These are phyloP conservation scores for Metschnikowia dekortorum DNA, from an alignment of 805 yeast genomes.

Conservation along the genomic window DNA sequence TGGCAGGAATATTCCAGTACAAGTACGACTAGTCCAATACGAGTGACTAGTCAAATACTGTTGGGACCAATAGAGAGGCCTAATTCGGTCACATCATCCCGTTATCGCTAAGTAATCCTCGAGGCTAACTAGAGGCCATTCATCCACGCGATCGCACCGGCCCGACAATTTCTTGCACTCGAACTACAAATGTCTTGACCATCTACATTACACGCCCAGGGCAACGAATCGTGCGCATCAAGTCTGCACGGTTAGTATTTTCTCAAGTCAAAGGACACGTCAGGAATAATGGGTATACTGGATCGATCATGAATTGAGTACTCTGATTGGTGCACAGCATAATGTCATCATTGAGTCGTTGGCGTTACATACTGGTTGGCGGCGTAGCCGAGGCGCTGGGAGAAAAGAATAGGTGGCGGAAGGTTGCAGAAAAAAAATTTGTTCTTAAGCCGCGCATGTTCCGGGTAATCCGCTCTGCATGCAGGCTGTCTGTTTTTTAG, in stretches of 20 bases:
- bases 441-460: neutral
- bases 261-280: slow-evolving; percentile 16
- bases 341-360: slow-evolving; percentile 35
- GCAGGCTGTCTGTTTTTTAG: neutral
- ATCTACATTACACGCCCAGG: neutral
- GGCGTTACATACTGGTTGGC: slow-evolving; percentile 12
- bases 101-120: too few species aligned
- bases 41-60: too few species aligned
- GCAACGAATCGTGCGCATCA: neutral
- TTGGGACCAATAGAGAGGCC: too few species aligned
- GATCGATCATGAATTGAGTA: slow-evolving; percentile 40
- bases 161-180: too few species aligned
- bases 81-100: too few species aligned
- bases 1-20: too few species aligned
- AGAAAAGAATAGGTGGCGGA: neutral
- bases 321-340: slow-evolving; percentile 55
- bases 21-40: too few species aligned
- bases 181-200: too few species aligned
- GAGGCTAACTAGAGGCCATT: too few species aligned
- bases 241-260: slow-evolving; percentile 6
- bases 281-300: slow-evolving; percentile 48
- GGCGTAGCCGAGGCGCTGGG: too few species aligned
- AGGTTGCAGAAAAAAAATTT: neutral
- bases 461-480: slow-evolving; percentile 7
- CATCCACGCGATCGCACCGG: too few species aligned